Evolutionary conservation across 2,329 filamentous ascomycete genomes (phyloP), one percentile per base, ranked within the genome.

Genomic region (Beauveria pseudobassiana): DNA sequence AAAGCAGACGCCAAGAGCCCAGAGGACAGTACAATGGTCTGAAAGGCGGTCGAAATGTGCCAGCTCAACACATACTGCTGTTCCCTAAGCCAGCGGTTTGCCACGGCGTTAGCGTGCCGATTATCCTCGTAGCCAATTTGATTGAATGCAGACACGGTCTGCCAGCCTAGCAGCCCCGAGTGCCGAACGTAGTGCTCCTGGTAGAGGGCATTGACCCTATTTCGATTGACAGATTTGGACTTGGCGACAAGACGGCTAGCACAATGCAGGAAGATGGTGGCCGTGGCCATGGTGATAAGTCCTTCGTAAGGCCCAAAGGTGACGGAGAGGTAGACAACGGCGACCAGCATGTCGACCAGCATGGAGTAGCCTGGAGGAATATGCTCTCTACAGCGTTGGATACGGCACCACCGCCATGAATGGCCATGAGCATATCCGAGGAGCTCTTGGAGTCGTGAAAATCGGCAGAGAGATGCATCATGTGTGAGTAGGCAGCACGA

Each of bases 1-100:
- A 84, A 83, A 2, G 82, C 78, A 42, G 83, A 83, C 3, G 87
- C 87, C 16, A 89, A 78, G 46, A 91, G 82, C 62, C 89, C 88
- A 63, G 81, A 85, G 0, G 87, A 84, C n/a, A 90, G 78, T 34
- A 90, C 81, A 43, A 90, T 69, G 54, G 82, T 83, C 64, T 85
- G 82, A 53, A 83, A 79, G 2, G 81, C 82, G 55, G 82, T 78
- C 0, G 80, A 80, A n/a, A 80, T 65, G 43, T 81, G 71, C 67
- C 81, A 82, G 30, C 77, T 77, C 45, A 79, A 66, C 9, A 71
- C 67, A 51, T 71, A 75, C 62, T 73, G 71, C 48, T 74, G 70
- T 66, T 76, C 73, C 63, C 67, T 71, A 69, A 71, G 67, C 71
- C 73, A 76, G 49, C 74, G 73, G 55, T 70, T 71, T 28, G 73